Evolutionary conservation across 176 grass and related monocot species (phyloP).

Genomic region (Alloteropsis semialata): DNA sequence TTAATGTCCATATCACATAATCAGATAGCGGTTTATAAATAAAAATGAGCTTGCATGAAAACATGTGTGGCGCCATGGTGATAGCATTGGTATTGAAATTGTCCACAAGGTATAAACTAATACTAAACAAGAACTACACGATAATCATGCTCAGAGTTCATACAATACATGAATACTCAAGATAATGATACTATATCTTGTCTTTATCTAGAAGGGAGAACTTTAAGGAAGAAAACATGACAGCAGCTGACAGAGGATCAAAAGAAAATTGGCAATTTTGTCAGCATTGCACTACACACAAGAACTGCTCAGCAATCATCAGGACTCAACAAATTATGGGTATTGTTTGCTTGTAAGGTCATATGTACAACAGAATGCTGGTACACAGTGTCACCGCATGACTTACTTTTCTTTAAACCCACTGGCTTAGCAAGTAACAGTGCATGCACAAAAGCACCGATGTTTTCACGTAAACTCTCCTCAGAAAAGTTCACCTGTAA

Average conservation of each 20-base stretch:
- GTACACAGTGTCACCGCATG: neutral
- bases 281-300: neutral
- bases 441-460: constrained; percentile 91
- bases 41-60: neutral
- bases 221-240: neutral
- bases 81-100: neutral
- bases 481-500: constrained; percentile 88
- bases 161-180: neutral
- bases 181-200: neutral
- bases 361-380: neutral
- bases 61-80: neutral
- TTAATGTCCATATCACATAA: neutral
- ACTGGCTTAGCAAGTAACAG: constrained; percentile 94
- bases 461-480: constrained; percentile 88
- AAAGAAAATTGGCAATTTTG: neutral
- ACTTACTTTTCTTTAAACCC: constrained; percentile 96
- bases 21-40: neutral
- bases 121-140: neutral
- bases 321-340: constrained; percentile 7
- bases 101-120: neutral
- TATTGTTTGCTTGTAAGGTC: constrained; percentile 20
- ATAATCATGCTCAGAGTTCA: neutral
- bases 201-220: neutral
- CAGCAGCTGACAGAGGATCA: neutral
- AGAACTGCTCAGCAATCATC: neutral